Percentiles rank a stretch among this genome's conserved stretches.
Conservation (phyloP, 768 basidiomycete species). For the Pleurotus djamor region DNA sequence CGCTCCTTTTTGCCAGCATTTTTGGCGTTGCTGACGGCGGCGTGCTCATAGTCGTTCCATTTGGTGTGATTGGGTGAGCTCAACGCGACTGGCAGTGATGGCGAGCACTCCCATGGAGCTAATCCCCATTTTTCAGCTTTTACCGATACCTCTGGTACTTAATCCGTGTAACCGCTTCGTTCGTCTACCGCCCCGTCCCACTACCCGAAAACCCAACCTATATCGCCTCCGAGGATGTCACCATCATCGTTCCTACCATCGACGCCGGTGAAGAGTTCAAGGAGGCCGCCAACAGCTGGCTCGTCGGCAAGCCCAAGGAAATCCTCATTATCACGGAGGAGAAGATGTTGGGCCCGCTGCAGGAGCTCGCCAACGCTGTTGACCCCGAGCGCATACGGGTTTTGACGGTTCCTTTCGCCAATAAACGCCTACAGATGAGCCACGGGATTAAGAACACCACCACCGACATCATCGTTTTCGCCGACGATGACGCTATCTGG, state of each 20-base stretch:
- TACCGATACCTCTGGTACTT: conserved; percentile 94
- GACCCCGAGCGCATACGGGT: conserved; percentile 84
- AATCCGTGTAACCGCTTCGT: conserved; percentile 78
- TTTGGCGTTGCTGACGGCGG: conserved; percentile 13
- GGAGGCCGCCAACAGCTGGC: conserved; percentile 90
- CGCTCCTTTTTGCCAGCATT: neutral
- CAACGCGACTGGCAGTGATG: neutral
- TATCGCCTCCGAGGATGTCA: conserved; percentile 88
- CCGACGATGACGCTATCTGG: conserved; percentile 97
- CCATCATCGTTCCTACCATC: conserved; percentile 94
- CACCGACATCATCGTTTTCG: conserved; percentile 93
- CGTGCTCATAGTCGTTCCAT: conserved; percentile 71
- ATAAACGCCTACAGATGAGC: conserved; percentile 92
- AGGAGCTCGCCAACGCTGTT: conserved; percentile 86
- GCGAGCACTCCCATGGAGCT: neutral
- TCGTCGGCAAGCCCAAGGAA: conserved; percentile 87
- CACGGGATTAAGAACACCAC: conserved; percentile 90
- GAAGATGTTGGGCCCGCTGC: conserved; percentile 85
- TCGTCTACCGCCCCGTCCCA: conserved; percentile 85
- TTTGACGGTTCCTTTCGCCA: conserved; percentile 88
- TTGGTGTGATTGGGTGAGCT: conserved; percentile 80
- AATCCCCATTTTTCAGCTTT: conserved; percentile 48
- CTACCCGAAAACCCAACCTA: conserved; percentile 91
- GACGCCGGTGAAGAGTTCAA: conserved; percentile 96
- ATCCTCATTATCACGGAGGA: conserved; percentile 75